Base-by-base conservation (phyloP, 306 rosid genomes). In the Casuarina equisetifolia region DNA sequence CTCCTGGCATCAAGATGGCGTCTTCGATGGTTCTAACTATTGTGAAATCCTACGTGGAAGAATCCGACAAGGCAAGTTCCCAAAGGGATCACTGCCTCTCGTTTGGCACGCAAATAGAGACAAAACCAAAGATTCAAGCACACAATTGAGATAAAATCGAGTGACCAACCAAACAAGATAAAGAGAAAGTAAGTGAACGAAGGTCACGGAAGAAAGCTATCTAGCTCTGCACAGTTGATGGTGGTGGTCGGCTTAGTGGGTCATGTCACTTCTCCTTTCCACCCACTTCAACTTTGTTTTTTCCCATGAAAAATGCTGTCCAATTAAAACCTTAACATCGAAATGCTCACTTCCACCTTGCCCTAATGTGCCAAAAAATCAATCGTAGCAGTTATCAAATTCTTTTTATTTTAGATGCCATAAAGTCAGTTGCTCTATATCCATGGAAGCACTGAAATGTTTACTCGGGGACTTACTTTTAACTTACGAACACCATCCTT, bases 81-180 rank as follows among this genome's bases (percentile, higher is more conserved):
- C 0, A 8, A 40, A 9, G 48, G 36, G 32, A 69, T 69, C 25
- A 6, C 25, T 32, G 0, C 4, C 0, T 3, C 46, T 36, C 6
- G 9, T 76, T 40, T 25, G 2, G 7, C 11, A 32, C 5, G 68
- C 42, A 17, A 68, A 36, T 49, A 48, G 67, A 69, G 75, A 80
- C 80, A 84, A 80, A 55, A n/a, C 32, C 3, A 43, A 19, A 58
- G 57, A 77, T 81, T 79, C 74, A 62, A 74, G 66, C 35, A 17
- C 52, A 40, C 17, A 69, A 53, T 42, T 38, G 16, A 63, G 25
- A 70, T 17, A 70, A 46, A 46, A 9, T 16, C 6, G 3, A 3
- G 11, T 36, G 62, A 19, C 20, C 6, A 17, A 17, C 15, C 25
- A 74, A 81, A 17, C 54, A 76, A 81, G 52, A 87, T 75, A 75